Evolutionary conservation across 2,329 filamentous ascomycete genomes (phyloP).

Genomic region (Ophiostoma sp.): DNA sequence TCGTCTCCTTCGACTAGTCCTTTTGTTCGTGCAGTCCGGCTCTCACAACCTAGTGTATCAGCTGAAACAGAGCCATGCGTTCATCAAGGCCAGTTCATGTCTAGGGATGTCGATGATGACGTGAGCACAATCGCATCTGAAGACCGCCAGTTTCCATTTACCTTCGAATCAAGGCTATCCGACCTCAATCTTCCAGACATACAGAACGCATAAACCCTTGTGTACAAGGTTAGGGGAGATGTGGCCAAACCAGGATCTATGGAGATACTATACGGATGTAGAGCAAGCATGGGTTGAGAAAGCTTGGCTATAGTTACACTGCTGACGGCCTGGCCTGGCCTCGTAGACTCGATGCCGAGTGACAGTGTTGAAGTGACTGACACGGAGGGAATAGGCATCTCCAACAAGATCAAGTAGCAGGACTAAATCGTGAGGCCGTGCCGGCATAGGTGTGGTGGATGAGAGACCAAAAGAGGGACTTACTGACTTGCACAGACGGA

Average conservation of each 20-base stretch:
- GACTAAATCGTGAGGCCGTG: too few relatives aligned
- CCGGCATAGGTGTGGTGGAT: too few relatives aligned
- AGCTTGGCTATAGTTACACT: constrained; percentile 3
- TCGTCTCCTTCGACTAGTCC: constrained; percentile 12
- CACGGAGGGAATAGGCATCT: neutral
- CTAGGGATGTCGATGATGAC: neutral
- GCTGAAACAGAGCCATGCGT: constrained; percentile 8
- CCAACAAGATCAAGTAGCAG: neutral
- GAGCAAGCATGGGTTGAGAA: neutral
- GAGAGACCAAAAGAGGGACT: too few relatives aligned
- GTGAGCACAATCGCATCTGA: neutral
- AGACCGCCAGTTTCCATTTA: too few relatives aligned
- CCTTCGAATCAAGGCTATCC: too few relatives aligned
- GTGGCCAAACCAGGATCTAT: neutral
- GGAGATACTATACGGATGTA: neutral
- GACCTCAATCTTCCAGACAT: too few relatives aligned
- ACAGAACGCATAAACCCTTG: constrained; percentile 10
- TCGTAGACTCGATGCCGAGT: constrained; percentile 1
- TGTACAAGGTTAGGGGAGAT: neutral
- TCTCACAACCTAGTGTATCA: neutral
- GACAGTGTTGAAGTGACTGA: neutral
- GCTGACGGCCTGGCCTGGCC: neutral
- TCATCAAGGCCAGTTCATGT: neutral
- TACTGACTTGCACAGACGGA: too few relatives aligned
- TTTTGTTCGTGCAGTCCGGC: constrained; percentile 15